Evolutionary conservation across 805 yeast genomes (phyloP).

Genomic region (Kodamaea restingae): DNA sequence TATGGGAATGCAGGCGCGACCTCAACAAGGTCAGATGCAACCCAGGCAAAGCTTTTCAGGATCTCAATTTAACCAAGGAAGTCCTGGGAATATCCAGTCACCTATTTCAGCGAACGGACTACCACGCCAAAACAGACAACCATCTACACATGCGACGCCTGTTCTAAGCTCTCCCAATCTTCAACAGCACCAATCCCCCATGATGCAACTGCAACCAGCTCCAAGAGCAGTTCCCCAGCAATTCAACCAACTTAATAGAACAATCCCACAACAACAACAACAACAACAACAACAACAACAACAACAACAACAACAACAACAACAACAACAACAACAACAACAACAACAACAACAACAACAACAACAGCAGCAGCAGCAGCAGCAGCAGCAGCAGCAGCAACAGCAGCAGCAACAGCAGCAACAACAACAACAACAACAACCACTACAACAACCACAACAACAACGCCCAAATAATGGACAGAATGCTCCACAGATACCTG

Average conservation of each 20-base stretch:
- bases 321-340: conserved; percentile 1
- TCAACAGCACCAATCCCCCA: conserved; percentile 10
- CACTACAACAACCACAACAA: background rate
- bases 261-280: conserved; percentile 1
- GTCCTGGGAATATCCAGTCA: conserved; percentile 7
- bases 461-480: conserved; percentile 1
- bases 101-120: conserved; percentile 9
- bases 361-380: background rate
- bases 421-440: background rate
- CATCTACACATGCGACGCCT: conserved; percentile 12
- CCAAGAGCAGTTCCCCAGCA: conserved; percentile 5
- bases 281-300: conserved; percentile 10
- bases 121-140: conserved; percentile 9
- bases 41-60: conserved; percentile 4
- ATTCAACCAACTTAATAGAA: conserved; percentile 1
- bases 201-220: conserved; percentile 10
- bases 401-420: background rate
- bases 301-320: conserved; percentile 6
- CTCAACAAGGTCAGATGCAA: conserved; percentile 7
- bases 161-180: conserved; percentile 11
- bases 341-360: background rate
- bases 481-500: conserved; percentile 11
- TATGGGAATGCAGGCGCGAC: conserved; percentile 1
- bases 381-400: background rate
- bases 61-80: conserved; percentile 6